These are phyloP conservation scores for Barnettozyma wickerhamii DNA, from an alignment of 805 yeast species.

Conservation along the genomic window DNA sequence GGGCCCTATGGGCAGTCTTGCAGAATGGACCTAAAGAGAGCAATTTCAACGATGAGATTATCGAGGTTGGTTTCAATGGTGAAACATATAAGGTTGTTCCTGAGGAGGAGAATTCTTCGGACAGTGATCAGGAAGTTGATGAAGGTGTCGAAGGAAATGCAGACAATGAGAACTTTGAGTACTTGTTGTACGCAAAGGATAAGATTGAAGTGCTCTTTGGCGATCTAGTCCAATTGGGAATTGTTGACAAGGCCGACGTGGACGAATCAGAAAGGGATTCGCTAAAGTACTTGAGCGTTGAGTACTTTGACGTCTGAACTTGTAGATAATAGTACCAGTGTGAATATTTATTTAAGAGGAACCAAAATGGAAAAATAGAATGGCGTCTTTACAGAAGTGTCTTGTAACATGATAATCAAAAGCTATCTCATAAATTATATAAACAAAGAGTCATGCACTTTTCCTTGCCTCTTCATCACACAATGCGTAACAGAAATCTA, in stretches of 20 bases:
- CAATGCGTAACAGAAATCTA: too few species aligned
- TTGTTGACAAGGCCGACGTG: conserved; percentile 34
- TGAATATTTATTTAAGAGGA: too few species aligned
- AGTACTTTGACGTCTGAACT: conserved; percentile 16
- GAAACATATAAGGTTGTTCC: conserved; percentile 38
- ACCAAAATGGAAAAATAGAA: too few species aligned
- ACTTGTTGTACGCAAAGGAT: conserved; percentile 67
- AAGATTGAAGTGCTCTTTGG: conserved; percentile 72
- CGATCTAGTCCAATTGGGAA: conserved; percentile 61
- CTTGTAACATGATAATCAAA: too few species aligned
- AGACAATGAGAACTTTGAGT: conserved; percentile 68
- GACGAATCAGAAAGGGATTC: conserved; percentile 26
- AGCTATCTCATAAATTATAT: too few species aligned
- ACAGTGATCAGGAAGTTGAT: conserved; percentile 26
- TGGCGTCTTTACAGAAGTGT: too few species aligned
- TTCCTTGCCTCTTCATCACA: too few species aligned
- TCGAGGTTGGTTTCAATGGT: conserved; percentile 53
- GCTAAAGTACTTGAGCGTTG: conserved; percentile 31
- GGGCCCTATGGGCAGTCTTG: conserved; percentile 92
- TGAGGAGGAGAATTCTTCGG: conserved; percentile 22
- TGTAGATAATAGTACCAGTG: too few species aligned
- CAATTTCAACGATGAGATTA: conserved; percentile 19
- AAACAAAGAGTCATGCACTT: too few species aligned
- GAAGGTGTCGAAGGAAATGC: conserved; percentile 27
- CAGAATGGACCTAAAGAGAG: conserved; percentile 49